Evolutionary conservation across 2,329 filamentous ascomycete species (phyloP), one percentile per base, ranked within the genome.

Genomic region (Trichoderma semiorbis): DNA sequence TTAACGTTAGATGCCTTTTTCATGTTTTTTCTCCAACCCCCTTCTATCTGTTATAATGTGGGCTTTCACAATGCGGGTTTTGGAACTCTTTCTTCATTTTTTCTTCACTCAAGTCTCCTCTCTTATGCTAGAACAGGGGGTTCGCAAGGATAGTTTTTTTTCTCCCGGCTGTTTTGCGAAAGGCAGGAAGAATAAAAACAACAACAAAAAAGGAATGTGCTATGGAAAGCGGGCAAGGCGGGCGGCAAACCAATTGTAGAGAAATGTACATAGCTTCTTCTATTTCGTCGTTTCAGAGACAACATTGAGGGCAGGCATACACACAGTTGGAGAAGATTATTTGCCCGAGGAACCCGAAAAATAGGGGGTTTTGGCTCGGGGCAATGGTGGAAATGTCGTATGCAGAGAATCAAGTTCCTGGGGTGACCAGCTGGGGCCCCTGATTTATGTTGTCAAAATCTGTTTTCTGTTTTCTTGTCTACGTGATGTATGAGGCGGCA

Each of bases 251-350:
- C 57, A 69, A 36, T 47, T 61, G 47, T 64, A 62, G 57, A 70
- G 71, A 66, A 36, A 65, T 72, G 71, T 72, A 72, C 66, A 72
- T 72, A 72, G 53, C 62, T 60, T 60, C 39, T 21, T 21, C 58
- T 16, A 36, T 36, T 69, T 69, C 39, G 21, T 53, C 67, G 36
- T 55, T 32, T 43, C 34, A 65, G 30, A 55, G 63, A 68, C 69
- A 55, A 47, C 43, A 63, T 67, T 10, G 18, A 18, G 39, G 16
- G 16, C 12, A 8, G 39, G 47, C 47, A 53, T 67, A 53, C 69
- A 21, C 43, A 60, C n/a, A 39, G 34, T 7, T 24, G 47, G 28
- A 36, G 36, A 55, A 60, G 36, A 39, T 43, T 30, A 53, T 36
- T 63, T 70, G 47, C 43, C 43, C 5, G 30, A 36, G 28, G n/a